A percentile compares a stretch with the other conserved stretches of the same genome.
phyloP scores from a whole-genome alignment of 306 rosid genomes.

The Cucumis cinereus region DNA sequence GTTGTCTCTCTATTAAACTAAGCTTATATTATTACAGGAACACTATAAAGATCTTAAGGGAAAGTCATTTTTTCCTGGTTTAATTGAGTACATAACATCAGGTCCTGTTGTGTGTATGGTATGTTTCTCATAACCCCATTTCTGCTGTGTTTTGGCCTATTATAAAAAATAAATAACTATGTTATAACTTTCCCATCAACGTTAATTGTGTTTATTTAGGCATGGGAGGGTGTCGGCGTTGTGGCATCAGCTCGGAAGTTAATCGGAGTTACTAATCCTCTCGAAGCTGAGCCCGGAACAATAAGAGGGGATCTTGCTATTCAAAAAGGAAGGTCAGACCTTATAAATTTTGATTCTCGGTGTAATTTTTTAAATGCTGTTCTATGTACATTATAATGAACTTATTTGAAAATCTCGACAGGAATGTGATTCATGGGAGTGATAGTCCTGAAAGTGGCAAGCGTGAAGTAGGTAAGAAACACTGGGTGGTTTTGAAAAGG shows the following conservation, averaged over 20 bases:
- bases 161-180: neutral
- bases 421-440: conserved; percentile 93
- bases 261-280: conserved; percentile 88
- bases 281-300: conserved; percentile 96
- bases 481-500: neutral
- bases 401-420: conserved; percentile 27
- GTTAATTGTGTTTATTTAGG: conserved; percentile 23
- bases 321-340: conserved; percentile 77
- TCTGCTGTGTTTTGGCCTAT: neutral
- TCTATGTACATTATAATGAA: conserved; percentile 7
- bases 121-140: conserved; percentile 13
- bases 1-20: neutral
- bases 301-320: conserved; percentile 93
- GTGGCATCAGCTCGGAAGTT: conserved; percentile 93
- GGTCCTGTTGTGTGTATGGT: conserved; percentile 99
- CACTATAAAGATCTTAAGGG: conserved; percentile 84
- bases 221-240: conserved; percentile 97
- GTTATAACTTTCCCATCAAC: neutral
- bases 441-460: conserved; percentile 97
- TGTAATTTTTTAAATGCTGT: neutral
- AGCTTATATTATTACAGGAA: conserved; percentile 44
- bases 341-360: conserved; percentile 9
- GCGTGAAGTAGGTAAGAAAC: conserved; percentile 70
- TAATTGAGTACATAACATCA: conserved; percentile 81
- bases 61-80: conserved; percentile 69